Evolutionary conservation across 305 asterid genomes (phyloP).

Genomic region (Andrographis paniculata): DNA sequence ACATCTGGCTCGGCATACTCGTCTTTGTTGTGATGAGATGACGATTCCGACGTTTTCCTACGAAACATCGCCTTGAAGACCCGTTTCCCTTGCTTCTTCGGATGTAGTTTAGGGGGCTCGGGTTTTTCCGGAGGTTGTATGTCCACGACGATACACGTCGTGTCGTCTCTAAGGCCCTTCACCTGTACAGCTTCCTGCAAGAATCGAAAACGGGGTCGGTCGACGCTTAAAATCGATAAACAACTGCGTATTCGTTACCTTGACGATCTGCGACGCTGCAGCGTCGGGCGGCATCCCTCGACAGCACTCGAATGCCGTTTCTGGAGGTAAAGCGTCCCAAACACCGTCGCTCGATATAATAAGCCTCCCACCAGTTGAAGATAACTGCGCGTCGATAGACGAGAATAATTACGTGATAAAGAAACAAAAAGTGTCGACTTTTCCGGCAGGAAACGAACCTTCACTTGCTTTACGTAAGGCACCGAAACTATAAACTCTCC

Average conservation of each 20-base stretch:
- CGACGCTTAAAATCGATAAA: not conserved
- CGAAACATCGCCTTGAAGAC: slow-evolving; percentile 73
- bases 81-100: slow-evolving; percentile 63
- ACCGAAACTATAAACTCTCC: slow-evolving; percentile 86
- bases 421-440: not conserved
- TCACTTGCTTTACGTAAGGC: slow-evolving; percentile 83
- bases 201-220: too few relatives aligned
- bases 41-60: slow-evolving; percentile 46
- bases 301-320: slow-evolving; percentile 62
- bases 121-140: slow-evolving; percentile 61
- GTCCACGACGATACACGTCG: slow-evolving; percentile 79
- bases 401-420: not conserved
- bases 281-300: slow-evolving; percentile 72
- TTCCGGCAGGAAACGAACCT: slow-evolving; percentile 35
- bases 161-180: slow-evolving; percentile 82
- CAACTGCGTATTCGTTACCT: slow-evolving; percentile 27
- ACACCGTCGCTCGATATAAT: slow-evolving; percentile 83
- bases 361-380: slow-evolving; percentile 77
- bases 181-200: slow-evolving; percentile 62
- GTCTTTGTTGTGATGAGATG: slow-evolving; percentile 46
- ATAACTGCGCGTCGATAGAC: slow-evolving; percentile 37
- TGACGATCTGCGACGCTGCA: slow-evolving; percentile 73
- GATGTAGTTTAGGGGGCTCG: slow-evolving; percentile 44
- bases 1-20: slow-evolving; percentile 55
- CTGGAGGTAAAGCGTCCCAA: slow-evolving; percentile 82